Base-by-base conservation (phyloP, 2,329 filamentous ascomycete species). In the Claviceps humidiphila region DNA sequence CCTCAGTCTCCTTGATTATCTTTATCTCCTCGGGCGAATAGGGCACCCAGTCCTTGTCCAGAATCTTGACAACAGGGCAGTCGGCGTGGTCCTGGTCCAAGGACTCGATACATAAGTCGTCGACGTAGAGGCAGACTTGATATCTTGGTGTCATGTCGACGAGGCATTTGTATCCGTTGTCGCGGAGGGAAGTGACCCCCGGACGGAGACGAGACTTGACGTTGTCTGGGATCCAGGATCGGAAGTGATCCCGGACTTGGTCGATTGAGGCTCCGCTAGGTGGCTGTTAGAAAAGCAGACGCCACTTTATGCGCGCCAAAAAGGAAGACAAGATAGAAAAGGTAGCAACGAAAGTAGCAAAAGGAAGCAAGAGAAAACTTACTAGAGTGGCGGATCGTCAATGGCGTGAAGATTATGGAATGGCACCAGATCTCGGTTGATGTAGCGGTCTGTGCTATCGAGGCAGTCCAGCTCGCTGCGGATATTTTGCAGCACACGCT, bases 241-340 rank as follows among this genome's bases (percentile, higher is more conserved):
- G 43, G 43, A 51, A 51, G 50, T 47, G 50, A 41, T 37, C 11
- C 37, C 50, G 50, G 20, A 51, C 50, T 47, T 51, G 43, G 16
- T 47, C 16, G 34, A 44, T 40, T 22, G 49, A 34, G 49, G 42
- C 49, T 41, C 49, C 42, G 49, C 49, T 46, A 39, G 34, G 20
- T 24, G 30, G 34, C 49, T 34, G 42, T 43, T 14, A 42, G 24
- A 20, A 37, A 22, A 11, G 9, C 20, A 22, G 24, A 8, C 5
- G 17, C 2, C 14, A 22, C 9, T 2, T 11, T 9, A 20, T 9
- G 13, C 30, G 4, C 9, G 4, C 30, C 26, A 26, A 2, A 34
- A 34, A 34, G 30, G 3, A 11, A 34, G 30, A 11, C 4, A 4
- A 34, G 26, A 26, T 26, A 34, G 30, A 11, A 34, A 4, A 34